Base-by-base conservation (phyloP, 352 stramenopile species). In the Phytophthora tentaculata region DNA sequence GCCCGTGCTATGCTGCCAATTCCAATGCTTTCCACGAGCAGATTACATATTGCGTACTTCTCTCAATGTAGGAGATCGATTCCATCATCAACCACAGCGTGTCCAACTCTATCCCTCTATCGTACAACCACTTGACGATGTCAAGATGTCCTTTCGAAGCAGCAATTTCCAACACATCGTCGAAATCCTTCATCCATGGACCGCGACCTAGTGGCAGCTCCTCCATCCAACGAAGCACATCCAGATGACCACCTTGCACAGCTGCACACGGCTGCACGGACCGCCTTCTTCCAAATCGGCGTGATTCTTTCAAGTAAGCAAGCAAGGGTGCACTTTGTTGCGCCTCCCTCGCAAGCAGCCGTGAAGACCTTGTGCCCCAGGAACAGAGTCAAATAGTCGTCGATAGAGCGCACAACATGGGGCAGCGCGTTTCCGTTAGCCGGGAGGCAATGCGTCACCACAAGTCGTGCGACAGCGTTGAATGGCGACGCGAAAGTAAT, bases 181-280 rank as follows among this genome's bases (percentile, higher is more conserved):
- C 41, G 2, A 61, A 67, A 23, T 53, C 50, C 9, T 6, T 12
- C 53, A 12, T 61, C 60, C 49, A 61, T 22, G 60, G 49, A 28
- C 50, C 60, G 28, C 51, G 61, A 7, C 28, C 39, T 1, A 44
- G 50, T 48, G 24, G 49, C 7, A 23, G 26, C 12, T 49, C 20
- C 3, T 5, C 47, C 60, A 67, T 67, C 61, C 61, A 67, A 3
- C 47, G 28, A 32, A 67, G 29, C 22, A 67, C 51, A 1, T 51
- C 19, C 20, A 62, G 2, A 41, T 67, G 43, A 19, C 43, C 51
- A 17, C 60, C 50, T 45, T 32, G 28, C 28, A 32, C 28, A 8
- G 28, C n/a, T n/a, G n/a, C 20, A 13, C 53, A 44, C 37, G 5
- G 49, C 39, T 26, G 49, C 24, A 14, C 3, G 12, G 16, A 49